Evolutionary conservation across 768 basidiomycete species (phyloP), one percentile per base, ranked within the genome.

Genomic region (Pleurotus tuoliensis): DNA sequence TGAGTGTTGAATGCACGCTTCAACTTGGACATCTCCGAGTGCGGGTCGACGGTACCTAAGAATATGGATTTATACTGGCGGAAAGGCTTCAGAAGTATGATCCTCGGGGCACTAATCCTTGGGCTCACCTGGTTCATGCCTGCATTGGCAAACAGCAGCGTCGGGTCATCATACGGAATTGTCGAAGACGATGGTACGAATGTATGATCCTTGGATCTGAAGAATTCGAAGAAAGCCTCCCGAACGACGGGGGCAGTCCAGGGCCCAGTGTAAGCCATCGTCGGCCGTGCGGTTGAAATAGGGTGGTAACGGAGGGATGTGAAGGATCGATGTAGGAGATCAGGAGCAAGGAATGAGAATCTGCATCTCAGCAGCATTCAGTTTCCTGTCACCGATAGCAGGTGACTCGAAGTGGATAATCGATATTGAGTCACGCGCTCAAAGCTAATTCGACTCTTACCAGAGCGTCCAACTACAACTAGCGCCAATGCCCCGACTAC

Each of bases 111-210:
- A 18, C 47, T 39, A 24, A 51, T 41, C 18, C 37, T 47, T 50
- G 24, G 15, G 61, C 74, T 37, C 62, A 84, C 90, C 81, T 94
- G 92, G 68, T 94, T 94, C 92, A 94, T 96, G 58, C 97, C 97
- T 61, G 96, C 96, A 78, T 99, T 99, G 57, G 94, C 94, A 65
- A 99, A 99, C 55, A 98, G 84, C 38, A 99, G 80, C 13, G 97
- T 98, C 2, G 96, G 96, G 74, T 98, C 97, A 58, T 98, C 97
- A 69, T 92, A 98, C 1, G 97, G 97, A 61, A 99, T 90, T 39
- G 94, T 96, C 1, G 91, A 81, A 2, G 93, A 95, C 27, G 92
- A 94, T 5, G 89, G 88, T 53, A 94, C 90, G 68, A 92, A 96
- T 20, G 88, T 87, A 70, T 99, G 97, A 60, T 82, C 79, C 62